Percentiles rank a stretch among this genome's conserved stretches.
Conservation (phyloP, 257 asterid genomes). For the Schizonepeta tenuifolia region DNA sequence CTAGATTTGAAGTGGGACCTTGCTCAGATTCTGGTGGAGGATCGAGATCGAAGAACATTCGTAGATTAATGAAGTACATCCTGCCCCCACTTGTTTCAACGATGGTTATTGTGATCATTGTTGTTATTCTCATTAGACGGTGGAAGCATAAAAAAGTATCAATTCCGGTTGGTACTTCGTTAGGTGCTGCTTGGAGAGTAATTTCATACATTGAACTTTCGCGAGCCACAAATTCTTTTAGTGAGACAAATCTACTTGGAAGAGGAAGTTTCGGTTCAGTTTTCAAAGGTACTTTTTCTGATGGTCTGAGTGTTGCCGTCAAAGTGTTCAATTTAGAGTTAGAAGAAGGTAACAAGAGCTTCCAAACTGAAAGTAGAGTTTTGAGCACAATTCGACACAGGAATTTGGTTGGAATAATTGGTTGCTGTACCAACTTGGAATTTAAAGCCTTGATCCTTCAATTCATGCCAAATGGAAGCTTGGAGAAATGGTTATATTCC, state of each 20-base stretch:
- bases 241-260: constrained; percentile 10
- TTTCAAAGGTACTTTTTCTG: neutral
- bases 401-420: constrained; percentile 12
- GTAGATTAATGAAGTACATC: neutral
- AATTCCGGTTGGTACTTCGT: neutral
- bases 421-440: constrained; percentile 8
- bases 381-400: constrained; percentile 4
- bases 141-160: neutral
- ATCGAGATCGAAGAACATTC: neutral
- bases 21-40: neutral
- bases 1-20: constrained; percentile 27
- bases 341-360: constrained; percentile 12
- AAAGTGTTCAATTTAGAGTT: constrained; percentile 2
- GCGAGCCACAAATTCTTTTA: constrained; percentile 3
- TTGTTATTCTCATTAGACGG: neutral
- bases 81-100: constrained; percentile 1
- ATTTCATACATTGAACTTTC: neutral
- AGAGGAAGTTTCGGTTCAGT: constrained; percentile 24
- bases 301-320: neutral
- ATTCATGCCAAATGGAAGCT: constrained; percentile 24
- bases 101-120: neutral
- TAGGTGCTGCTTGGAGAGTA: neutral
- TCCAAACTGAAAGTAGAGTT: neutral
- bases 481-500: constrained; percentile 23
- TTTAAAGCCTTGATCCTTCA: constrained; percentile 23